phyloP scores from a whole-genome alignment of 2,329 filamentous ascomycete genomes.

The Talaromyces sp. region DNA sequence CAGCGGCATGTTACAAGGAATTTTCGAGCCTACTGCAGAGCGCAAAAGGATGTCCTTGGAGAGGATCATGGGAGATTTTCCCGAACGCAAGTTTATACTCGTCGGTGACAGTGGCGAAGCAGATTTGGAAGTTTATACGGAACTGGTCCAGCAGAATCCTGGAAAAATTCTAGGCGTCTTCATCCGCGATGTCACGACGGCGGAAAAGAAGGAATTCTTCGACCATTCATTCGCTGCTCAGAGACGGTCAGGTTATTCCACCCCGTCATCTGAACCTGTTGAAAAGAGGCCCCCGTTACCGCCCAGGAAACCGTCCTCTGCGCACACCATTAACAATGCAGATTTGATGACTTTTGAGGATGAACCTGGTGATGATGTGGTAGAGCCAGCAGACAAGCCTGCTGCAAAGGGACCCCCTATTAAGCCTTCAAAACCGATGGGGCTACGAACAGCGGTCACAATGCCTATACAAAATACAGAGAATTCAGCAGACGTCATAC shows the following conservation, averaged over 20 bases:
- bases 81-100: constrained; percentile 80
- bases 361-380: constrained; percentile 26
- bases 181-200: constrained; percentile 90
- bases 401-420: constrained; percentile 33
- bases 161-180: constrained; percentile 82
- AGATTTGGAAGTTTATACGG: constrained; percentile 94
- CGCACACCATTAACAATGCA: constrained; percentile 16
- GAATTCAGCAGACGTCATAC: constrained; percentile 23
- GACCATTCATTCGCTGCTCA: constrained; percentile 55
- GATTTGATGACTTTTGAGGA: constrained; percentile 28
- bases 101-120: constrained; percentile 96
- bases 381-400: constrained; percentile 18
- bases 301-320: constrained; percentile 32
- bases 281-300: constrained; percentile 38
- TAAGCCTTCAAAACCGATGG: constrained; percentile 45
- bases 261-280: constrained; percentile 23
- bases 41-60: constrained; percentile 86
- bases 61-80: constrained; percentile 83
- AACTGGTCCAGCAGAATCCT: constrained; percentile 80
- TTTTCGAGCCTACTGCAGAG: constrained; percentile 95
- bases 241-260: background rate
- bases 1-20: constrained; percentile 92
- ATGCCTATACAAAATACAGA: constrained; percentile 20
- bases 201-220: constrained; percentile 71
- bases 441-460: constrained; percentile 35